Percentiles rank a stretch among this genome's conserved stretches.
phyloP scores from a whole-genome alignment of 441 rosid genomes.

The Bruguiera hainesii region DNA sequence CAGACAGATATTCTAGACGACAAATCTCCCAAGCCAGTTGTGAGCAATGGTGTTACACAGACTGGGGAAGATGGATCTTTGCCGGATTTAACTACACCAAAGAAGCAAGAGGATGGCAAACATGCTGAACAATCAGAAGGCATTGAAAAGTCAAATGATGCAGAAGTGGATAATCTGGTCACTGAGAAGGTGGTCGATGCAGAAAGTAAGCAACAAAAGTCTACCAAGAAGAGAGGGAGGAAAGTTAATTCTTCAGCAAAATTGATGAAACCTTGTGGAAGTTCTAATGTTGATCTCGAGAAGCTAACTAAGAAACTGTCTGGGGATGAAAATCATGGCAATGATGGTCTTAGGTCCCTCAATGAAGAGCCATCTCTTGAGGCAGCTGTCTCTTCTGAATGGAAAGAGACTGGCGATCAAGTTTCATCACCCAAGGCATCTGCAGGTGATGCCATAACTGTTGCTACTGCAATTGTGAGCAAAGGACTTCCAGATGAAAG shows the following conservation, averaged over 20 bases:
- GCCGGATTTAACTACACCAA: constrained; percentile 40
- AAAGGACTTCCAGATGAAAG: constrained; percentile 40
- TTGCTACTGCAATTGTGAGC: constrained; percentile 39
- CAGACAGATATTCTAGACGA: constrained; percentile 44
- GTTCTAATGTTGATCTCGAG: constrained; percentile 37
- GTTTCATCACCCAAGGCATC: constrained; percentile 47
- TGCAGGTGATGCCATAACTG: constrained; percentile 32
- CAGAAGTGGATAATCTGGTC: constrained; percentile 28
- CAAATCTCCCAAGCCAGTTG: constrained; percentile 52
- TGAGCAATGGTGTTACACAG: constrained; percentile 62
- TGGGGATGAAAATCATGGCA: constrained; percentile 33
- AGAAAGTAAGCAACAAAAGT: constrained; percentile 36
- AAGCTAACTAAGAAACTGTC: constrained; percentile 33
- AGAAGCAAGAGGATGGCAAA: constrained; percentile 42
- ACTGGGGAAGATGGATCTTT: constrained; percentile 43
- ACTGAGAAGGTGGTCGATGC: constrained; percentile 28
- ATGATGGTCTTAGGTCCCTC: constrained; percentile 35
- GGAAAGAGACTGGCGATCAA: constrained; percentile 35
- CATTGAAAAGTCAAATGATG: constrained; percentile 30
- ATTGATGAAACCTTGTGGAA: constrained; percentile 37
- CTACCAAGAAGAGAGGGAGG: constrained; percentile 33
- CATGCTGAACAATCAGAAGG: constrained; percentile 35
- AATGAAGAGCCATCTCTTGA: constrained; percentile 32
- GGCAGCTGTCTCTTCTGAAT: constrained; percentile 27
- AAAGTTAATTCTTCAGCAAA: constrained; percentile 32